Conservation (phyloP, 495 filamentous ascomycete genomes). For the Penicillium parvum region DNA sequence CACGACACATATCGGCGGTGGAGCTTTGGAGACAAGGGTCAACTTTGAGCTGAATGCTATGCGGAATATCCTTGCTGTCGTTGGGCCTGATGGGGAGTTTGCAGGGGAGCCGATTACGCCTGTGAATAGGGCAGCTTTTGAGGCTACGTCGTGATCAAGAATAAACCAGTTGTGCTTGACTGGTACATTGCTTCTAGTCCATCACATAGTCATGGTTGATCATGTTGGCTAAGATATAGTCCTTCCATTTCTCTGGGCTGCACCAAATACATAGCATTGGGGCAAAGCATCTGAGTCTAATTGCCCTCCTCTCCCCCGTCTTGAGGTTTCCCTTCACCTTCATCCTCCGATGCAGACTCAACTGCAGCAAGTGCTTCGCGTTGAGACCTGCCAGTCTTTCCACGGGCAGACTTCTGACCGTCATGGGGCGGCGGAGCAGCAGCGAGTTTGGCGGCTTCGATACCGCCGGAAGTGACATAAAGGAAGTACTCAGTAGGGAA, state of each 20-base stretch:
- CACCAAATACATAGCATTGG: too few species aligned
- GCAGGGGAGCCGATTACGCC: slow-evolving; percentile 15
- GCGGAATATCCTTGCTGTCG: slow-evolving; percentile 15
- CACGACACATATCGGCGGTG: slow-evolving; percentile 17
- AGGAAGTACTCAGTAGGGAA: slow-evolving; percentile 69
- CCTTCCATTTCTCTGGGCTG: too few species aligned
- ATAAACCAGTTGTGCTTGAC: too few species aligned
- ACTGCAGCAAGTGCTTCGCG: slow-evolving; percentile 30
- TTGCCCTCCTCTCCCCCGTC: slow-evolving; percentile 20
- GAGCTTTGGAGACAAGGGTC: slow-evolving; percentile 15
- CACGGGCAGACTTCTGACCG: not conserved
- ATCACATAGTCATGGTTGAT: too few species aligned
- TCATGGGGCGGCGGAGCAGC: slow-evolving; percentile 6
- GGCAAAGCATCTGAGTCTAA: slow-evolving; percentile 2
- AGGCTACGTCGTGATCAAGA: not conserved
- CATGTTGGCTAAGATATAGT: not conserved
- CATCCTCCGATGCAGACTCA: slow-evolving; percentile 30
- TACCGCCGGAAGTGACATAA: slow-evolving; percentile 65
- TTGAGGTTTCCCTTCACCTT: slow-evolving; percentile 19
- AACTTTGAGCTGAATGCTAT: slow-evolving; percentile 21
- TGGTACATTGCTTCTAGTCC: too few species aligned
- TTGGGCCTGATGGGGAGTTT: slow-evolving; percentile 15
- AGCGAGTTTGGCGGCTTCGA: slow-evolving; percentile 46
- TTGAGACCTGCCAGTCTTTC: slow-evolving; percentile 17
- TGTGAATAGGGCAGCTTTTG: slow-evolving; percentile 21